Conservation (phyloP, 805 yeast genomes). For the Spencermartinsiella europaea region DNA sequence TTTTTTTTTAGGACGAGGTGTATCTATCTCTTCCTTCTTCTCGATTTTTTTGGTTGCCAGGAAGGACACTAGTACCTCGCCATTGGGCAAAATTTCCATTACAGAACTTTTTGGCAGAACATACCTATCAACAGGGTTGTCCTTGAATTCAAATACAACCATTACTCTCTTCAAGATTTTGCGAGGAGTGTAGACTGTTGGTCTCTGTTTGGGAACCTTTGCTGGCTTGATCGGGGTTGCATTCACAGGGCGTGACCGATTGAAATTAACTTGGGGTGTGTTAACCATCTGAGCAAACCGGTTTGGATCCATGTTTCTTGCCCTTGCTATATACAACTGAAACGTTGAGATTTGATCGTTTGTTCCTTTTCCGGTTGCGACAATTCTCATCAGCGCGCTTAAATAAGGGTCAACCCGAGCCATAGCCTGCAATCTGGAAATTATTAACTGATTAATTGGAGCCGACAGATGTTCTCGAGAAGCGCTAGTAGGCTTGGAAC, state of each 20-base stretch:
- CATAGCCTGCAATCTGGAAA: slow-evolving; percentile 74
- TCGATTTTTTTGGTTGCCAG: slow-evolving; percentile 25
- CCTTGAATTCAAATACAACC: slow-evolving; percentile 78
- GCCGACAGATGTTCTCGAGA: slow-evolving; percentile 8
- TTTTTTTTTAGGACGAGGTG: slow-evolving; percentile 27
- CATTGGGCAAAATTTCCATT: slow-evolving; percentile 45
- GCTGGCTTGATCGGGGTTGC: slow-evolving; percentile 14
- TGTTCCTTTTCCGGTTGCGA: slow-evolving; percentile 77
- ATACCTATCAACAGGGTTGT: slow-evolving; percentile 70
- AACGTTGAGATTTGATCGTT: slow-evolving; percentile 69
- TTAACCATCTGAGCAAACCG: slow-evolving; percentile 1
- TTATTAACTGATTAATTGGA: slow-evolving; percentile 62
- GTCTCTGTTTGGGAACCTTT: slow-evolving; percentile 11
- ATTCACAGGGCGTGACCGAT: slow-evolving; percentile 1
- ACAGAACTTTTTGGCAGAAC: slow-evolving; percentile 72
- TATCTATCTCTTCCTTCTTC: slow-evolving; percentile 8
- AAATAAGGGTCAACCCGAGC: slow-evolving; percentile 69
- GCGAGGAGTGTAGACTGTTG: slow-evolving; percentile 16
- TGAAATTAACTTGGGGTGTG: background rate
- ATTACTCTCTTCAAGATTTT: slow-evolving; percentile 46
- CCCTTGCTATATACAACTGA: slow-evolving; percentile 74
- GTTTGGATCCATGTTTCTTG: slow-evolving; percentile 42
- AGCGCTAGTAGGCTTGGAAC: background rate
- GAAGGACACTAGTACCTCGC: slow-evolving; percentile 36
- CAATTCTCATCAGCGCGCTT: slow-evolving; percentile 70